Base-by-base conservation (phyloP, 768 basidiomycete genomes). In the Mycena pura region DNA sequence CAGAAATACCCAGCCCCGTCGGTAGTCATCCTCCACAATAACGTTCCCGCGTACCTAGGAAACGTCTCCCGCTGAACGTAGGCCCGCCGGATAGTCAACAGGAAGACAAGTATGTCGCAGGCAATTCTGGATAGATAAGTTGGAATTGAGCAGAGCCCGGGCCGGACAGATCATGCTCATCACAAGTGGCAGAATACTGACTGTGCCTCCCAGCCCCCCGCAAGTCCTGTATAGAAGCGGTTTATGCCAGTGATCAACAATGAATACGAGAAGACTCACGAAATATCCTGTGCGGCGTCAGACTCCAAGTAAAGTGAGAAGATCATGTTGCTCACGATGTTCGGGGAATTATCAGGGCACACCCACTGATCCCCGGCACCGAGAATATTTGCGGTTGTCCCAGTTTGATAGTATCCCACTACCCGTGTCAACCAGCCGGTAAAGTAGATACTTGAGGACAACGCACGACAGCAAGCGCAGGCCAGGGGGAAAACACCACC, bases 31-130 rank as follows among this genome's bases (percentile, higher is more conserved):
- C 39, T 6, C n/a, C 21, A 21, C 39, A 40, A 17, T 21, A 40
- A 40, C 21, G 39, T 17, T 17, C 39, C 39, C 9, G 39, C 15
- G n/a, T 40, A 40, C 39, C 15, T 8, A 8, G 39, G 39, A 7
- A 40, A 40, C n/a, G 39, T 17, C 15, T 17, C 17, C 24, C 40
- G 52, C 29, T 53, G 40, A 53, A 36, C 32, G 34, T 53, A 53
- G 19, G 52, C 52, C 7, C 40, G 41, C 39, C 52, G 52, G 21
- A 53, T 28, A 22, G 52, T 53, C 40, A 53, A 44, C 41, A 29
- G 27, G n/a, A 53, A 31, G 28, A 53, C 52, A 24, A 53, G 39
- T 29, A 31, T 41, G 28, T 53, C 40, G 39, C 15, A 40, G 7
- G 21, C 9, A 21, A 40, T 14, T 40, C 39, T 40, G 39, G 15